Percentiles rank a stretch among this genome's conserved stretches.
Conservation (phyloP, 73 alveolate species). For the Paraurostyla sp. region DNA sequence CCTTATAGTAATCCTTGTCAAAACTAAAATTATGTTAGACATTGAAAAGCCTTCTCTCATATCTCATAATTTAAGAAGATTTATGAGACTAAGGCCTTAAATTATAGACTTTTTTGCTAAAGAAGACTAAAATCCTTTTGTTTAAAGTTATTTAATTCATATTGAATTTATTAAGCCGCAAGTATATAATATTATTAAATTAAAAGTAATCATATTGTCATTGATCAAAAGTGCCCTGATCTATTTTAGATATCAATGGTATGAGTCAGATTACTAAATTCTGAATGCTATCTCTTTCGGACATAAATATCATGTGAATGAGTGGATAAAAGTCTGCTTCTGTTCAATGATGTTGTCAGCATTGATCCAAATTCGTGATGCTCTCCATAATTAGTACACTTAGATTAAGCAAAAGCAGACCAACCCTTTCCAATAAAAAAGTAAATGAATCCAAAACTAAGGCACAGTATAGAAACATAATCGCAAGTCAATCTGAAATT, state of each 20-base stretch:
- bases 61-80: not conserved
- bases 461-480: not conserved
- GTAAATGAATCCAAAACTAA: not conserved
- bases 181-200: not conserved
- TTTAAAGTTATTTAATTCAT: too few relatives aligned
- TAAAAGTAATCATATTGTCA: not conserved
- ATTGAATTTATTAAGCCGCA: not conserved
- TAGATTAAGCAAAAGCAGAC: not conserved
- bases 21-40: not conserved
- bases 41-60: not conserved
- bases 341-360: not conserved
- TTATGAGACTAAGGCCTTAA: not conserved
- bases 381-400: not conserved
- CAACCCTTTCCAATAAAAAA: not conserved
- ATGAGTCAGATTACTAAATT: not conserved
- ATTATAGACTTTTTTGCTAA: too few relatives aligned
- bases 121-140: too few relatives aligned
- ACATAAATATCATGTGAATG: not conserved
- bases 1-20: not conserved
- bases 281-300: not conserved
- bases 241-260: not conserved
- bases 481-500: constrained; percentile 12
- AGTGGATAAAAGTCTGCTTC: not conserved
- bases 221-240: constrained; percentile 4
- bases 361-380: not conserved